Base-by-base conservation (phyloP, 345 rosid genomes). In the Litchi chinensis region DNA sequence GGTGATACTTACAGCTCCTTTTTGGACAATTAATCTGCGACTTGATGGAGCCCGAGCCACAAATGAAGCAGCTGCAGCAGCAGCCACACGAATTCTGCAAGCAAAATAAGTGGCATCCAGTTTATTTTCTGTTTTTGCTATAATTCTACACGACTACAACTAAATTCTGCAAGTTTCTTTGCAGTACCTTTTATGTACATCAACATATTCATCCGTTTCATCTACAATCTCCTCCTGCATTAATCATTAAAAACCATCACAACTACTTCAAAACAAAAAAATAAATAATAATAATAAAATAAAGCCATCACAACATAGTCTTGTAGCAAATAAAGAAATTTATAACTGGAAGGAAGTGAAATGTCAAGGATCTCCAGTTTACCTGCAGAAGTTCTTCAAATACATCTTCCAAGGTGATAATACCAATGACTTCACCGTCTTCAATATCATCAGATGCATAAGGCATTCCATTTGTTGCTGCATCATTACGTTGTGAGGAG, bases 361-460 rank as follows among this genome's bases (percentile, higher is more conserved):
- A 44, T 26, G 52, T 9, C 32, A 39, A 46, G 54, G 10, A 22
- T 21, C 82, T 77, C 56, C 3, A 50, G 32, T 71, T 76, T 74
- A 90, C 97, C 91, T 93, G 95, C 82, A 96, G 80, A 70, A 95
- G 95, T 83, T 95, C 99, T 89, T 95, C 99, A 71, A 95, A 95
- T 73, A 95, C 99, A 85, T 95, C 99, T 90, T 95, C 99, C 22
- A 95, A 82, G 46, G 98, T 95, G 85, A 95, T 95, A 81, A 95
- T 92, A 67, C 99, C 99, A 71, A 93, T 85, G 40, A 93, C 96
- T 82, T 95, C 98, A 40, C 98, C 98, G 60, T 93, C 95, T 78
- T 95, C 98, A 68, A 91, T 89, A 84, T 92, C 98, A 71, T 91
- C 97, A 8, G 93, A 82, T 2, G 76, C 73, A 66, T 80, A 88